phyloP scores from a whole-genome alignment of 352 stramenopile genomes.

The Pythium insidiosum region DNA sequence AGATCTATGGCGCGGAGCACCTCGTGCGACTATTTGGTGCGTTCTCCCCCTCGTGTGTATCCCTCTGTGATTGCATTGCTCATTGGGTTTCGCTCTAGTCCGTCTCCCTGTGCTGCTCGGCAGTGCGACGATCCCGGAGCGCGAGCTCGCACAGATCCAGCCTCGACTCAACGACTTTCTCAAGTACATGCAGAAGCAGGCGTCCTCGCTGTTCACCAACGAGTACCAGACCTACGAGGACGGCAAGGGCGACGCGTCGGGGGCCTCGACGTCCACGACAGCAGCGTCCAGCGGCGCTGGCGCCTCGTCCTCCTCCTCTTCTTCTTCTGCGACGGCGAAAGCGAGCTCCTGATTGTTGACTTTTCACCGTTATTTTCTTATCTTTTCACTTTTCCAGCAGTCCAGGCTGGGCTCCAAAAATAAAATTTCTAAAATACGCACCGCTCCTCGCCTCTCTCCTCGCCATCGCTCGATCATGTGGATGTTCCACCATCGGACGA shows the following conservation, averaged over 20 bases:
- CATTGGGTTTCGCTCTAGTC: slow-evolving; percentile 22
- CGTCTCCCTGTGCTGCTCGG: slow-evolving; percentile 71
- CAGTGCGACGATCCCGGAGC: slow-evolving; percentile 43
- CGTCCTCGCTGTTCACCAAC: slow-evolving; percentile 51
- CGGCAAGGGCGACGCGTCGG: slow-evolving; percentile 49
- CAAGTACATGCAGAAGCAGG: slow-evolving; percentile 79
- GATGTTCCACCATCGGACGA: too few species aligned
- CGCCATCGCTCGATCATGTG: too few species aligned
- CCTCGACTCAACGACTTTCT: slow-evolving; percentile 75
- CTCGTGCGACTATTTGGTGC: slow-evolving; percentile 86
- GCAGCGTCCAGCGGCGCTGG: too few species aligned
- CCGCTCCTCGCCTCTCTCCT: too few species aligned
- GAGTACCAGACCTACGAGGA: slow-evolving; percentile 52
- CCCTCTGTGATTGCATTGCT: background rate
- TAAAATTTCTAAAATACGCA: too few species aligned
- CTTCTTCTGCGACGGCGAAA: too few species aligned
- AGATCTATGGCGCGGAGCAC: slow-evolving; percentile 90
- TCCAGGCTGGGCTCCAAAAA: too few species aligned
- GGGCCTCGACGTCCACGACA: background rate
- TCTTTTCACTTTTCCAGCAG: too few species aligned
- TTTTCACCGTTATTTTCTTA: too few species aligned
- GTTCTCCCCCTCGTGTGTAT: slow-evolving; percentile 11
- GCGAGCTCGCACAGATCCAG: slow-evolving; percentile 57
- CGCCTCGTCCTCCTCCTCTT: background rate
- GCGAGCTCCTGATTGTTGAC: too few species aligned